A percentile compares a stretch with the other conserved stretches of the same genome.
Conservation (phyloP, 306 rosid genomes). For the Casuarina equisetifolia region DNA sequence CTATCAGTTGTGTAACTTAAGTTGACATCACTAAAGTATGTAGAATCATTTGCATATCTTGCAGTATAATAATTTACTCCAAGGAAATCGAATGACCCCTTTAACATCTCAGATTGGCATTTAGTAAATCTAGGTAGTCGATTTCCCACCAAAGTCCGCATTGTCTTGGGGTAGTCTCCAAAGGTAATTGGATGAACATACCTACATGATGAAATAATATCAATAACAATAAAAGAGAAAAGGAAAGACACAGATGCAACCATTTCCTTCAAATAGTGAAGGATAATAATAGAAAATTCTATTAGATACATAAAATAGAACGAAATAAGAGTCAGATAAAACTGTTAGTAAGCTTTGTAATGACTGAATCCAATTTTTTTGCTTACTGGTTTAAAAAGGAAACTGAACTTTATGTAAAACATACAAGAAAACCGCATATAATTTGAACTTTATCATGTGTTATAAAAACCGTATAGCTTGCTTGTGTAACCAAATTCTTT, state of each 20-base stretch:
- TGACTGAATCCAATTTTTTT: too few relatives aligned
- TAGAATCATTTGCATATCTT: slow-evolving; percentile 33
- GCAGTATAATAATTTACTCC: slow-evolving; percentile 64
- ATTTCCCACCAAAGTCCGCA: slow-evolving; percentile 41
- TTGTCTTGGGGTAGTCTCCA: slow-evolving; percentile 53
- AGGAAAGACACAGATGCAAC: too few relatives aligned
- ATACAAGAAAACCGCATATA: too few relatives aligned
- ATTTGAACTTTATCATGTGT: too few relatives aligned
- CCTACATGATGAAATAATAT: slow-evolving; percentile 26
- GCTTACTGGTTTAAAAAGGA: too few relatives aligned
- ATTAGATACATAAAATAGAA: too few relatives aligned
- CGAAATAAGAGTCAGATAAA: too few relatives aligned
- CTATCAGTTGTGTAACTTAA: slow-evolving; percentile 32
- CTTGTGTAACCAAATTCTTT: too few relatives aligned
- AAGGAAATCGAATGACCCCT: slow-evolving; percentile 55
- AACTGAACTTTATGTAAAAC: too few relatives aligned
- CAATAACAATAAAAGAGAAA: too few relatives aligned
- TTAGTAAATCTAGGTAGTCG: slow-evolving; percentile 56
- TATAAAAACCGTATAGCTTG: too few relatives aligned
- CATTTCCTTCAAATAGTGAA: too few relatives aligned
- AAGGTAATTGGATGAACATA: slow-evolving; percentile 47
- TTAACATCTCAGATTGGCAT: slow-evolving; percentile 25
- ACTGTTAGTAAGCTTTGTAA: background rate
- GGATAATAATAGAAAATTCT: background rate
- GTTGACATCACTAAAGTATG: slow-evolving; percentile 23